Conservation (phyloP, 495 filamentous ascomycete genomes). For the Talaromyces proteolyticus region DNA sequence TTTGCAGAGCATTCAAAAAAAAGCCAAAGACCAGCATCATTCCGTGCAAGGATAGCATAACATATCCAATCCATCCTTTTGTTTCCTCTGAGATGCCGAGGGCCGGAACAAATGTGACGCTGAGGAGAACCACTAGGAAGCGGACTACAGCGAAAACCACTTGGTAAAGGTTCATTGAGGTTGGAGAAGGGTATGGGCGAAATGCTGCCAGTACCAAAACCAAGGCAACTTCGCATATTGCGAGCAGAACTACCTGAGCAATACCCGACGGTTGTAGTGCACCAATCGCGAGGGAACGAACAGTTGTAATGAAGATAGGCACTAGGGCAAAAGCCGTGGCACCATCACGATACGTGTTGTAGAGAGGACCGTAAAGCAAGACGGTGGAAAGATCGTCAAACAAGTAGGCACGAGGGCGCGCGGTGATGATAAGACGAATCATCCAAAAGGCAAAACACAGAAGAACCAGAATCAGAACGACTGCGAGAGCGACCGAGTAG, state of each 20-base stretch:
- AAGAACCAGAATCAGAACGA: conserved; percentile 64
- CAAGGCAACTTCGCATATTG: conserved; percentile 88
- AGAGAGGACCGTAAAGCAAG: conserved; percentile 87
- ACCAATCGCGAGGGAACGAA: conserved; percentile 86
- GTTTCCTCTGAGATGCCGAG: conserved; percentile 68
- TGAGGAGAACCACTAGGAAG: conserved; percentile 73
- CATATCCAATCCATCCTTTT: conserved; percentile 93
- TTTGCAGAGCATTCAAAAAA: conserved; percentile 87
- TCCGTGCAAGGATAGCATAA: conserved; percentile 81
- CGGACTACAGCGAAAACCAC: conserved; percentile 75
- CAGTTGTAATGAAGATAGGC: conserved; percentile 73
- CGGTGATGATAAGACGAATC: conserved; percentile 68
- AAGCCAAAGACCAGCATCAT: conserved; percentile 89
- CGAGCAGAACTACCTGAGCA: conserved; percentile 84
- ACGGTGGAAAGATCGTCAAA: conserved; percentile 92
- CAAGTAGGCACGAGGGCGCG: conserved; percentile 74
- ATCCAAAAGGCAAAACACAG: conserved; percentile 73
- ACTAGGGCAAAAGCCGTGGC: conserved; percentile 82
- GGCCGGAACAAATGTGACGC: conserved; percentile 80
- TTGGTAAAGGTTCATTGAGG: conserved; percentile 98
- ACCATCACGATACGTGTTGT: conserved; percentile 93
- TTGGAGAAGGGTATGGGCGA: conserved; percentile 80
- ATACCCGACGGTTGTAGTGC: conserved; percentile 90
- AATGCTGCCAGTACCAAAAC: conserved; percentile 86
- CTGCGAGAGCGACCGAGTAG: conserved; percentile 65